Evolutionary conservation across 768 basidiomycete species (phyloP).

Genomic region (Boletus coccyginus): DNA sequence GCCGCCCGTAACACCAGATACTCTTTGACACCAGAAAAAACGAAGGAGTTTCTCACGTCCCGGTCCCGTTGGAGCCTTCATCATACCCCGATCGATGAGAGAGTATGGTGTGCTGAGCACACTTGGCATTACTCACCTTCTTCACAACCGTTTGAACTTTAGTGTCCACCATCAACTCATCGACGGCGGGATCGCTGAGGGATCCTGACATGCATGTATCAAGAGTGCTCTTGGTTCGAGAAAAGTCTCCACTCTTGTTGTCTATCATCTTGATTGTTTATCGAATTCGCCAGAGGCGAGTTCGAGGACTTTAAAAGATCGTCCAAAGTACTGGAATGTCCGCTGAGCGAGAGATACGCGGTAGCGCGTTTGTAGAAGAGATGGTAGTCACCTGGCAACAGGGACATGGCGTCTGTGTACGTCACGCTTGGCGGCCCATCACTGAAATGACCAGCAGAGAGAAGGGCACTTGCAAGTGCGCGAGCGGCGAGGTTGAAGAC

Average conservation of each 20-base stretch:
- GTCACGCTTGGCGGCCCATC: slow-evolving; percentile 65
- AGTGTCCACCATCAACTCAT: slow-evolving; percentile 57
- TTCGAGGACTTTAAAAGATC: slow-evolving; percentile 84
- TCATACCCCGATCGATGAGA: too few species aligned
- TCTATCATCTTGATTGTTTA: slow-evolving; percentile 81
- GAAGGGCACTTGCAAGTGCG: slow-evolving; percentile 53
- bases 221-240: slow-evolving; percentile 56
- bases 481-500: slow-evolving; percentile 63
- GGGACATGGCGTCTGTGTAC: slow-evolving; percentile 75
- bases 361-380: slow-evolving; percentile 94
- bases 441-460: slow-evolving; percentile 72
- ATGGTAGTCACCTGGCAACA: slow-evolving; percentile 81
- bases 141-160: slow-evolving; percentile 56
- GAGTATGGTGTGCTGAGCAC: slow-evolving; percentile 33
- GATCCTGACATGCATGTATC: slow-evolving; percentile 53
- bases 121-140: slow-evolving; percentile 62
- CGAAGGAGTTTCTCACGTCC: too few species aligned
- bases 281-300: slow-evolving; percentile 74
- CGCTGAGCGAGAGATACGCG: slow-evolving; percentile 75
- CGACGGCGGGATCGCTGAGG: slow-evolving; percentile 44
- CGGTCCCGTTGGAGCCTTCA: too few species aligned
- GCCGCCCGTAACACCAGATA: too few species aligned
- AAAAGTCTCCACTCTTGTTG: slow-evolving; percentile 76
- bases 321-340: slow-evolving; percentile 71
- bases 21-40: too few species aligned